phyloP scores from a whole-genome alignment of 495 filamentous ascomycete species.

The Lentithecium fluviatile region DNA sequence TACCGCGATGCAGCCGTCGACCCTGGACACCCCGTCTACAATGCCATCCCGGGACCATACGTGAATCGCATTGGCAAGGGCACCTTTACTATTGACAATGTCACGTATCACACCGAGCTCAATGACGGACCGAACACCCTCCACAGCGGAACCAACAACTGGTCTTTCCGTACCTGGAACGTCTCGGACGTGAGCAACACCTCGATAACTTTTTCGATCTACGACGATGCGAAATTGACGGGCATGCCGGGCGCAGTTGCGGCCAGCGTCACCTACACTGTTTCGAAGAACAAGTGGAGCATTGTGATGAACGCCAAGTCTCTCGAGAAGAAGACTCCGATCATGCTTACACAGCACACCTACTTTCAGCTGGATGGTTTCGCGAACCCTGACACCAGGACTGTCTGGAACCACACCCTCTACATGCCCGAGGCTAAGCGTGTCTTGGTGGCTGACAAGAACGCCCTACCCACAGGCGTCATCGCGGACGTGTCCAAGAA shows the following conservation, averaged over 20 bases:
- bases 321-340: conserved; percentile 49
- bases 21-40: conserved; percentile 33
- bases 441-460: conserved; percentile 19
- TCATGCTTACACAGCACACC: conserved; percentile 24
- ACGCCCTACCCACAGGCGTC: conserved; percentile 30
- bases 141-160: conserved; percentile 61
- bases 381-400: conserved; percentile 46
- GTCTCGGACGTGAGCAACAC: conserved; percentile 19
- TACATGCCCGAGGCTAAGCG: conserved; percentile 26
- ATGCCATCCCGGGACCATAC: conserved; percentile 48
- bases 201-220: conserved; percentile 31
- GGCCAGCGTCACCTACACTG: conserved; percentile 39
- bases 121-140: conserved; percentile 61
- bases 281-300: conserved; percentile 51
- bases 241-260: conserved; percentile 32
- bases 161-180: conserved; percentile 47
- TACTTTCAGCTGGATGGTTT: conserved; percentile 39
- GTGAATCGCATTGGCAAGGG: conserved; percentile 58
- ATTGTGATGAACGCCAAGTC: conserved; percentile 56
- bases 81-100: conserved; percentile 52
- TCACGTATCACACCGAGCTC: conserved; percentile 50
- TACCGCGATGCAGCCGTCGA: conserved; percentile 25
- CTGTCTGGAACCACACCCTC: conserved; percentile 45
- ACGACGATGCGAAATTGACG: conserved; percentile 27
- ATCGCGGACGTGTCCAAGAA: conserved; percentile 24